These are phyloP conservation scores for Blastobotrys chiropterorum DNA, from an alignment of 805 yeast genomes.

Conservation along the genomic window DNA sequence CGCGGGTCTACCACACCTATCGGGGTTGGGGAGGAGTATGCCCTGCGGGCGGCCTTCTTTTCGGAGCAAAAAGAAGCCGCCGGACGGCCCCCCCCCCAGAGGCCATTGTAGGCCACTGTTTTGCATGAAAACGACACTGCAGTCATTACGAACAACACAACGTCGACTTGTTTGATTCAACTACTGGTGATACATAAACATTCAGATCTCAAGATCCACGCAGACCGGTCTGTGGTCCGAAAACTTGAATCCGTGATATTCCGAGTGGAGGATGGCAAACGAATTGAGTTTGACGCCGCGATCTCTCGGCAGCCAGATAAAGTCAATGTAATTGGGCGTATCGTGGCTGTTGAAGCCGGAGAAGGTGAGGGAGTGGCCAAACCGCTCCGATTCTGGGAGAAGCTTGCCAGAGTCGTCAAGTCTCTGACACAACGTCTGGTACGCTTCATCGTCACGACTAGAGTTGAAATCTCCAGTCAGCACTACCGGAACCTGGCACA, in stretches of 20 bases:
- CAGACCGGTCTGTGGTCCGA: conserved; percentile 6
- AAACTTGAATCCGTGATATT: conserved; percentile 2
- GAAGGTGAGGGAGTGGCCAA: conserved; percentile 5
- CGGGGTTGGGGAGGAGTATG: too few species aligned
- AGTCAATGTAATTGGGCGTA: conserved; percentile 1
- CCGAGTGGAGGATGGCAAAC: conserved; percentile 6
- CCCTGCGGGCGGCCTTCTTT: too few species aligned
- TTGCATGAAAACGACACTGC: too few species aligned
- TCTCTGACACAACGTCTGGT: conserved; percentile 36
- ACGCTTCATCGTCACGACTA: conserved; percentile 37
- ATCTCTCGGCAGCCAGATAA: conserved; percentile 2
- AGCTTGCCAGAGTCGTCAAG: conserved; percentile 30
- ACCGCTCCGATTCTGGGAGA: not conserved
- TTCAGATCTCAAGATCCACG: conserved; percentile 2
- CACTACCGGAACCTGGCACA: conserved; percentile 36
- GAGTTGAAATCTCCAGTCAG: conserved; percentile 58
- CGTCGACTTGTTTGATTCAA: too few species aligned
- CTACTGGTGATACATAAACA: too few species aligned
- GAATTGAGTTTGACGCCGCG: not conserved
- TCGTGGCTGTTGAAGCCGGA: conserved; percentile 3
- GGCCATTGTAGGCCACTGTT: too few species aligned
- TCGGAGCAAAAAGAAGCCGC: too few species aligned
- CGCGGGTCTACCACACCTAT: too few species aligned
- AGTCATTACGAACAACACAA: too few species aligned
- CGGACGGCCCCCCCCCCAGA: too few species aligned